Evolutionary conservation across 768 basidiomycete genomes (phyloP).

Genomic region (Suillus lakei): DNA sequence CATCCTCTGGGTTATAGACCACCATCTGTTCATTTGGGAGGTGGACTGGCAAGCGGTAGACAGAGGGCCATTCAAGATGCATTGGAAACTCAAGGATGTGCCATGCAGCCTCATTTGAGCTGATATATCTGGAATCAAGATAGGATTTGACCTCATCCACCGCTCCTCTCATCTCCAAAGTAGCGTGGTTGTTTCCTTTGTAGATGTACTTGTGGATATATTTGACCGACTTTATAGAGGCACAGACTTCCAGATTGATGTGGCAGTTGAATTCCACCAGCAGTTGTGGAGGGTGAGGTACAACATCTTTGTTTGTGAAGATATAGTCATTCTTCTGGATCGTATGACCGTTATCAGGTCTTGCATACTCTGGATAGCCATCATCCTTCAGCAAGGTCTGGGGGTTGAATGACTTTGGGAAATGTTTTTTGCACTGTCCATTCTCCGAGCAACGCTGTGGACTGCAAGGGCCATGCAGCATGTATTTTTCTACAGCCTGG

Average conservation of each 20-base stretch:
- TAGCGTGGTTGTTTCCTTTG: constrained; percentile 50
- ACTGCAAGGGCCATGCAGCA: constrained; percentile 54
- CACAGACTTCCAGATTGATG: constrained; percentile 53
- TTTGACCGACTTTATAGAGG: constrained; percentile 44
- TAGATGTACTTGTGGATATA: constrained; percentile 56
- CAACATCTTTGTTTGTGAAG: constrained; percentile 46
- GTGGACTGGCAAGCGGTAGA: constrained; percentile 49
- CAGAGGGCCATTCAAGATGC: constrained; percentile 39
- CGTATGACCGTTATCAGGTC: constrained; percentile 39
- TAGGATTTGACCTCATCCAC: constrained; percentile 41
- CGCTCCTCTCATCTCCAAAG: constrained; percentile 32
- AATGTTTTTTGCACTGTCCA: constrained; percentile 46
- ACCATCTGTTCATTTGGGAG: constrained; percentile 42
- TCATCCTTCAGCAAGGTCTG: constrained; percentile 41
- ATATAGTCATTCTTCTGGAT: constrained; percentile 24
- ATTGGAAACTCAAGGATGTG: constrained; percentile 32
- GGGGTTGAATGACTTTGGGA: constrained; percentile 43
- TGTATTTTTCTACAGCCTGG: constrained; percentile 40
- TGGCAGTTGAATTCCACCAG: constrained; percentile 45
- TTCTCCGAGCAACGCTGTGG: constrained; percentile 44
- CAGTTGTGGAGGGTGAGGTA: constrained; percentile 46
- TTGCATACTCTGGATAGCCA: constrained; percentile 45
- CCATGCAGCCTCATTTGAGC: constrained; percentile 36
- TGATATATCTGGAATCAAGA: constrained; percentile 44
- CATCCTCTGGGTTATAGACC: constrained; percentile 38